Evolutionary conservation across 371 early-diverging fungal genomes (phyloP).

Genomic region (Mucor indicus): DNA sequence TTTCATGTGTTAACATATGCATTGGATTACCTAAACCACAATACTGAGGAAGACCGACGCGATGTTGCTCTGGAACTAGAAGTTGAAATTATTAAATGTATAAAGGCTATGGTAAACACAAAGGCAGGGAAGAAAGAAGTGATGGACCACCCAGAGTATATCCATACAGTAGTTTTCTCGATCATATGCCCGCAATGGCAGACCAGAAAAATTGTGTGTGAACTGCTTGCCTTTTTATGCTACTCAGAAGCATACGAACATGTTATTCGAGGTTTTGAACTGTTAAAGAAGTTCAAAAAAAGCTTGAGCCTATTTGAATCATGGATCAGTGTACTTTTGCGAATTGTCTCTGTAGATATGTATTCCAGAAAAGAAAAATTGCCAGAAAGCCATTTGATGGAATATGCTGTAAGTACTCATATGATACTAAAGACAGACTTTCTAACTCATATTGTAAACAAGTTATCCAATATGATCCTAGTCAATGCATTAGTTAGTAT

Average conservation of each 20-base stretch:
- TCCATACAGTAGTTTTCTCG: constrained; percentile 68
- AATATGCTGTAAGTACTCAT: constrained; percentile 61
- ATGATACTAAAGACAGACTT: neutral
- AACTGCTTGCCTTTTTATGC: constrained; percentile 74
- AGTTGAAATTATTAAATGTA: constrained; percentile 70
- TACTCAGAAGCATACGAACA: constrained; percentile 71
- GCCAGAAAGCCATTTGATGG: constrained; percentile 69
- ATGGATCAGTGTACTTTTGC: constrained; percentile 69
- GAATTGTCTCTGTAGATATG: constrained; percentile 65
- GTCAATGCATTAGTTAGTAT: constrained; percentile 76
- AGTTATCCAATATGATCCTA: constrained; percentile 78
- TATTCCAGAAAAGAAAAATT: constrained; percentile 41
- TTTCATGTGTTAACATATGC: constrained; percentile 58
- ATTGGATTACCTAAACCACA: constrained; percentile 50
- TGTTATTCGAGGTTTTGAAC: constrained; percentile 58
- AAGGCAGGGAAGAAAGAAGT: constrained; percentile 61
- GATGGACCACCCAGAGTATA: constrained; percentile 57
- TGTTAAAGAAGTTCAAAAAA: constrained; percentile 45
- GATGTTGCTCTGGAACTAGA: constrained; percentile 66
- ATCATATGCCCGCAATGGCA: constrained; percentile 66
- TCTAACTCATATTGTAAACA: neutral
- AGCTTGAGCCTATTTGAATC: constrained; percentile 65
- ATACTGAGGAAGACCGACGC: constrained; percentile 30
- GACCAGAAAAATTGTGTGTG: constrained; percentile 73
- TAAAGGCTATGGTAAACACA: constrained; percentile 70